Evolutionary conservation across 768 basidiomycete genomes (phyloP), one percentile per base, ranked within the genome.

Genomic region (Podaxis carcinomalis): DNA sequence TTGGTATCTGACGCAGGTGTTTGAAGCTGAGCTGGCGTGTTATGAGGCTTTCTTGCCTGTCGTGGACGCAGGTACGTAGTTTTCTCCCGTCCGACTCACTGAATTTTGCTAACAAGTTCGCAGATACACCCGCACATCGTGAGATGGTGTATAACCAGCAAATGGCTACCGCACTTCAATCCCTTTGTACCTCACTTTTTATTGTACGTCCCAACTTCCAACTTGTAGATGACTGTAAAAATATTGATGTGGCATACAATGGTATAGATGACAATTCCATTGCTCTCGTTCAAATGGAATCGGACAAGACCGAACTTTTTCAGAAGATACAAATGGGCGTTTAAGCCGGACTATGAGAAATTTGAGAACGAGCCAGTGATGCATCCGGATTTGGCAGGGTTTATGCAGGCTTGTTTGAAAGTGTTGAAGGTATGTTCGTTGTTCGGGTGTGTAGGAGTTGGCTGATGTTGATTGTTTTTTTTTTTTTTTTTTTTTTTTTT

Each of bases 321-420:
- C 40, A 79, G 85, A 13, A 80, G 91, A 37, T 90, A 90, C 66
- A 93, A 93, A 67, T 93, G 91, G 91, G 86, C 89, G 0, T 90
- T 86, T 63, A 69, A 75, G 23, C 72, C 79, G 0, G 82, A 83
- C 52, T 90, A 90, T 64, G 81, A 84, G 4, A 73, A 75, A n/a
- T 75, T 81, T 9, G 70, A 76, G 6, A 72, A 70, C 0, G 72
- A 76, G 2, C 77, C 79, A 0, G 68, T 86, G n/a, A 81, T 77
- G 0, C 76, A 82, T n/a, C 88, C 88, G 0, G 78, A 82, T 49
- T 74, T 87, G n/a, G 65, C 75, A 13, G 65, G 72, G n/a, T 86
- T 89, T 64, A 73, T 78, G 10, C 61, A 70, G 7, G 35, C 42
- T 2, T 60, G 59, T 49, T 16, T 47, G 10, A n/a, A 5, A 14